phyloP scores from a whole-genome alignment of 352 stramenopile genomes.

The Globisporangium polare region DNA sequence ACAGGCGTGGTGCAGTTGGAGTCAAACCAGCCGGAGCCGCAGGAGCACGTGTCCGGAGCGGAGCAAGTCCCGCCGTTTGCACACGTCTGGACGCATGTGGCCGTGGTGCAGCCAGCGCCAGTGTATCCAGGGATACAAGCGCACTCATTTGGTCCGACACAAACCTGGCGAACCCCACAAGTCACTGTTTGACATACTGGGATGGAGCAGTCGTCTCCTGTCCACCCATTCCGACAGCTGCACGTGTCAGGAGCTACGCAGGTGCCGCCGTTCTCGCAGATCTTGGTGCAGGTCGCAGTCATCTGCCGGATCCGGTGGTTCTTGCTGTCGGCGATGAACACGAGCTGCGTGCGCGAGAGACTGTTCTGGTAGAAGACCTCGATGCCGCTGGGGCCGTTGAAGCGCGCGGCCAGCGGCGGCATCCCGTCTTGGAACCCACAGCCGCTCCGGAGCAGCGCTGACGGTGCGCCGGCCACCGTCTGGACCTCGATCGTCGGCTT shows the following conservation, averaged over 20 bases:
- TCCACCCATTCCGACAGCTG: slow-evolving; percentile 84
- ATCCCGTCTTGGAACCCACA: slow-evolving; percentile 87
- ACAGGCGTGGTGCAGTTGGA: slow-evolving; percentile 96
- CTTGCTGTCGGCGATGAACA: slow-evolving; percentile 91
- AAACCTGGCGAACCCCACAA: slow-evolving; percentile 75
- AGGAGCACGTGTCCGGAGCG: slow-evolving; percentile 93
- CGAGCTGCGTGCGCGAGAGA: slow-evolving; percentile 47
- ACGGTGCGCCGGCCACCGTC: slow-evolving; percentile 87
- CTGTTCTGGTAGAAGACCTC: slow-evolving; percentile 53
- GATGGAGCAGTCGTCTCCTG: slow-evolving; percentile 86
- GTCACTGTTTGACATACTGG: slow-evolving; percentile 51
- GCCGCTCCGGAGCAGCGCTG: slow-evolving; percentile 71
- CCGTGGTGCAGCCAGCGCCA: slow-evolving; percentile 59
- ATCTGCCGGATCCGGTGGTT: slow-evolving; percentile 93
- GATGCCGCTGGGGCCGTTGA: slow-evolving; percentile 62
- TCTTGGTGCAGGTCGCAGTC: slow-evolving; percentile 88
- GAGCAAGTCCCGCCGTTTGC: slow-evolving; percentile 83
- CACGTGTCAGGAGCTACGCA: slow-evolving; percentile 89
- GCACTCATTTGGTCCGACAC: slow-evolving; percentile 90
- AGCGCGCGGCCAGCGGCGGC: slow-evolving; percentile 78
- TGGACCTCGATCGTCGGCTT: slow-evolving; percentile 76
- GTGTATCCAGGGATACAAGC: slow-evolving; percentile 92
- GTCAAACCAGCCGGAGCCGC: slow-evolving; percentile 92
- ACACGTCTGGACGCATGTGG: slow-evolving; percentile 91
- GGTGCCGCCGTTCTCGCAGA: slow-evolving; percentile 93